Conservation (phyloP, 2,329 filamentous ascomycete species). For the Trichoderma sp. region DNA sequence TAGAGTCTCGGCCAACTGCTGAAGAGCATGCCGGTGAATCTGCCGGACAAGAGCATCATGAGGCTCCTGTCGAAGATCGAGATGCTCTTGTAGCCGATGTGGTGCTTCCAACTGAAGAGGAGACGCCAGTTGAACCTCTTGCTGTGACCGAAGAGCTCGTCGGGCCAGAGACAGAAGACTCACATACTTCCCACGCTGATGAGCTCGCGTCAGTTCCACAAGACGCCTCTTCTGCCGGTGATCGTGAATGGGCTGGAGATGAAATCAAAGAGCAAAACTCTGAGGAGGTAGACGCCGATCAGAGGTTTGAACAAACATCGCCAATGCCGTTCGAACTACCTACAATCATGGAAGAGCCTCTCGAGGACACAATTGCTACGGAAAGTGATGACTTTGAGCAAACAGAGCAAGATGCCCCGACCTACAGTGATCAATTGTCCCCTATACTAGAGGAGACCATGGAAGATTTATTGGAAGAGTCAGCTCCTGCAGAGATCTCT, state of each 20-base stretch:
- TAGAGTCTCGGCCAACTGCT: background rate
- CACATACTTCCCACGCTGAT: background rate
- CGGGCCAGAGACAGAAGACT: background rate
- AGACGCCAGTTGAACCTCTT: background rate
- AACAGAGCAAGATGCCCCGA: background rate
- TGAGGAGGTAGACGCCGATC: background rate
- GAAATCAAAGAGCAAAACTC: background rate
- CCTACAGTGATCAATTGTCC: conserved; percentile 12
- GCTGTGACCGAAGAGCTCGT: background rate
- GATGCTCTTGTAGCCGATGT: background rate
- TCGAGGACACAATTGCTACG: background rate
- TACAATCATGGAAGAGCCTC: conserved; percentile 17
- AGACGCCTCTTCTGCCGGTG: background rate
- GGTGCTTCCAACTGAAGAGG: background rate
- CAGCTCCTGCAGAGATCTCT: conserved; percentile 11
- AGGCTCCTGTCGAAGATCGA: background rate
- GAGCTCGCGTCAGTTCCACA: background rate
- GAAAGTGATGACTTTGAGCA: background rate
- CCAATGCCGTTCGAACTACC: background rate
- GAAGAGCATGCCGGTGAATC: background rate
- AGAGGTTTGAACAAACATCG: background rate
- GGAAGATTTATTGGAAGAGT: conserved; percentile 7
- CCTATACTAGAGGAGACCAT: conserved; percentile 17
- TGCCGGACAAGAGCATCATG: background rate
- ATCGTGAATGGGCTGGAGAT: background rate